Base-by-base conservation (phyloP, 2,329 filamentous ascomycete species). In the Botryosphaeria dothidea region DNA sequence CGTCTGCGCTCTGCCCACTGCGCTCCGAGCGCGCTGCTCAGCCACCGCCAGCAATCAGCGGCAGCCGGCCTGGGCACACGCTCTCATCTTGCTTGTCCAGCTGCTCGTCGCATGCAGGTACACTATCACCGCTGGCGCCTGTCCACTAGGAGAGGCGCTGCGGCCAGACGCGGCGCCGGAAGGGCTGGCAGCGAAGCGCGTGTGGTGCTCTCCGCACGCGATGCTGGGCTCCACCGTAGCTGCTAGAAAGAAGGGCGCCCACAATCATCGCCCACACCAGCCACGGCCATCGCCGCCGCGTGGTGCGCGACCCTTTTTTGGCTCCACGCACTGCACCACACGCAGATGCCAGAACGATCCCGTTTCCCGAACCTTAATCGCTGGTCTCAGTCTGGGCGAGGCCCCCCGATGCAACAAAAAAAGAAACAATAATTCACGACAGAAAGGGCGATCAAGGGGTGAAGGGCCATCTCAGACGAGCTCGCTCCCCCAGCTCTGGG, bases 41-140 rank as follows among this genome's bases (percentile, higher is more conserved):
- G 56, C 56, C 56, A 60, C 56, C 56, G 41, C 56, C 56, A 60
- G 56, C 56, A 60, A 60, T 60, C 56, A 60, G 54, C 56, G 41
- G 56, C 56, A 29, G 38, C 56, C 38, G 41, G 56, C 56, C 56
- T 45, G 25, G n/a, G 36, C 46, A 19, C 23, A 19, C 21, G n/a
- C 36, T 6, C 36, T 21, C 52, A 9, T 9, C 51, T 13, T 3
- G 13, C 48, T 3, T 51, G 25, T 21, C 27, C 29, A 23, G 23
- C 48, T 51, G 48, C 17, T 58, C 15, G 23, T 58, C 36, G 54
- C 36, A 58, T 60, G 56, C 56, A 60, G 56, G 56, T 60, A 60
- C 56, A 46, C 56, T 60, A 46, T 41, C 38, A 9, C 56, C 43
- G 11, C 56, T 19, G 38, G 56, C 56, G 52, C 36, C 56, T 46